These are phyloP conservation scores for Melanopsichium pennsylvanicum DNA, from an alignment of 1,284 basidiomycete genomes.

Conservation along the genomic window DNA sequence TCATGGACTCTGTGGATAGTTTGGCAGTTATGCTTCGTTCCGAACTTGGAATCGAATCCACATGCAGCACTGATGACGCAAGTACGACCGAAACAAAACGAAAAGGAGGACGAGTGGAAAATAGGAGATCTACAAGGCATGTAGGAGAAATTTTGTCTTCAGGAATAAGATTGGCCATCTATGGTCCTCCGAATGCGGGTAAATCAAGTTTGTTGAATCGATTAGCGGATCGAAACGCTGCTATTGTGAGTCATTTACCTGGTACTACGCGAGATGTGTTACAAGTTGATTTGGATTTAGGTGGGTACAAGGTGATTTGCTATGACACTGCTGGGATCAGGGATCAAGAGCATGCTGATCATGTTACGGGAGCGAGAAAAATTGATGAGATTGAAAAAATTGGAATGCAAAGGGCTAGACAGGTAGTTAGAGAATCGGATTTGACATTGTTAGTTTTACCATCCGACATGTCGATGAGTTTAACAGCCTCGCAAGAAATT, in stretches of 20 bases:
- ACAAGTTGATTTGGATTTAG: conserved; percentile 81
- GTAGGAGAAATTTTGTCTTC: conserved; percentile 80
- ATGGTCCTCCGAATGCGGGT: conserved; percentile 87
- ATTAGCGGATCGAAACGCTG: conserved; percentile 81
- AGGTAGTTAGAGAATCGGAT: conserved; percentile 75
- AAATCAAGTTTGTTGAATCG: conserved; percentile 85
- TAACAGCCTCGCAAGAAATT: too few species aligned
- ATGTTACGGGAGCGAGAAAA: background rate
- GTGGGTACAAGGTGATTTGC: conserved; percentile 78
- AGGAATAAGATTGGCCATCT: conserved; percentile 81
- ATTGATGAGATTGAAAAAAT: conserved; percentile 79
- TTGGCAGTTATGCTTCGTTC: conserved; percentile 7
- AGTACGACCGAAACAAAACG: background rate
- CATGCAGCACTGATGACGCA: background rate
- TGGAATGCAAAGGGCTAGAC: conserved; percentile 77
- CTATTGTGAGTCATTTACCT: conserved; percentile 83
- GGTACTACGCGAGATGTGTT: conserved; percentile 88
- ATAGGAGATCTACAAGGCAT: conserved; percentile 71
- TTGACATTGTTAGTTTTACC: conserved; percentile 80
- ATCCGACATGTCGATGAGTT: conserved; percentile 68
- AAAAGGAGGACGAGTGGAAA: background rate
- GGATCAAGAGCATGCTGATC: conserved; percentile 34
- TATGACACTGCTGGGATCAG: conserved; percentile 85
- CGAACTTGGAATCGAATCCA: conserved; percentile 7
- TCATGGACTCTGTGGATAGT: background rate